phyloP scores from a whole-genome alignment of 148 eudicot genomes.

The Fagopyrum tataricum region DNA sequence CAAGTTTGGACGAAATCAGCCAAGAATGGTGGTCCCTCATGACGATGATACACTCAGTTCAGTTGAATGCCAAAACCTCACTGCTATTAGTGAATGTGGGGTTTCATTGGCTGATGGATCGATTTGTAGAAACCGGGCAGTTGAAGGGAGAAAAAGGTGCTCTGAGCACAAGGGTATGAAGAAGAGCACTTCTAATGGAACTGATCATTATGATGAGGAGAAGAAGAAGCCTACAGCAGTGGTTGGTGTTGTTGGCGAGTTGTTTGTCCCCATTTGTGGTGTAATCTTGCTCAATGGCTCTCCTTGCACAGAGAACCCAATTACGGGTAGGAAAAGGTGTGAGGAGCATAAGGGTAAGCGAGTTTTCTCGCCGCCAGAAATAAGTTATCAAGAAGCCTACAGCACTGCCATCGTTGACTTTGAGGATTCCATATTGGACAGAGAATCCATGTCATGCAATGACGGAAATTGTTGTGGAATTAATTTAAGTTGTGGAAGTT shows the following conservation, averaged over 20 bases:
- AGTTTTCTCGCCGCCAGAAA: constrained; percentile 1
- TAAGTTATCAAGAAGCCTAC: constrained; percentile 2
- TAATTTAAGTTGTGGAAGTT: constrained; percentile 27
- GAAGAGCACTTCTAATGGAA: constrained; percentile 18
- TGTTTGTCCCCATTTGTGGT: constrained; percentile 38
- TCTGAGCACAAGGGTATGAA: constrained; percentile 57
- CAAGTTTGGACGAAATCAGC: constrained; percentile 54
- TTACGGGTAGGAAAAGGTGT: constrained; percentile 58
- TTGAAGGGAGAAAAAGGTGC: constrained; percentile 60
- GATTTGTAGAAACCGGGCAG: constrained; percentile 38
- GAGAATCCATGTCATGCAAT: constrained; percentile 4
- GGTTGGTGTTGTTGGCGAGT: constrained; percentile 3
- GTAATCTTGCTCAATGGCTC: constrained; percentile 37
- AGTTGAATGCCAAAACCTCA: not conserved
- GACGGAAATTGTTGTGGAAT: constrained; percentile 31
- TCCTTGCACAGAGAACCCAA: constrained; percentile 33
- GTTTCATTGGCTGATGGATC: constrained; percentile 45
- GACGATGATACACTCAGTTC: constrained; percentile 13
- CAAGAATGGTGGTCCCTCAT: constrained; percentile 31
- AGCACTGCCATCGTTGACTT: not conserved
- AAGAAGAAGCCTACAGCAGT: constrained; percentile 12
- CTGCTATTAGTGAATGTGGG: constrained; percentile 41
- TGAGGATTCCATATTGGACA: not conserved
- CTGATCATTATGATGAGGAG: constrained; percentile 4
- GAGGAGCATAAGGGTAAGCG: constrained; percentile 64